Evolutionary conservation across 495 filamentous ascomycete species (phyloP).

Genomic region (Penicillium maclennaniae): DNA sequence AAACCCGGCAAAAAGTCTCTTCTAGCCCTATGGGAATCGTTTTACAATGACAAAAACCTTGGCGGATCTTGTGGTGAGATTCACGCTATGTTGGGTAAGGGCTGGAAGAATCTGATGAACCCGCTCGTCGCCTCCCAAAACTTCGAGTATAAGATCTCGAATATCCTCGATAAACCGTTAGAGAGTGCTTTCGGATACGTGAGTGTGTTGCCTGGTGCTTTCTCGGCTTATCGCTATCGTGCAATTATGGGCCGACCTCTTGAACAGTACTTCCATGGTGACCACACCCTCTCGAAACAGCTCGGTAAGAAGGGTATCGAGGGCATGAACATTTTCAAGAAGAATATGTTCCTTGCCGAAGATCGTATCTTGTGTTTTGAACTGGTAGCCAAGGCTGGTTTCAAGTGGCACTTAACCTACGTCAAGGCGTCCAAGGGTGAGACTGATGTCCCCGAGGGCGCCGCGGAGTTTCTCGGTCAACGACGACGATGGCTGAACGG

Average conservation of each 20-base stretch:
- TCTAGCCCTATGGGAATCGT: slow-evolving; percentile 91
- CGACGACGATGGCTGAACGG: slow-evolving; percentile 97
- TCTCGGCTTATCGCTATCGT: slow-evolving; percentile 95
- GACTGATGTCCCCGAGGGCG: slow-evolving; percentile 95
- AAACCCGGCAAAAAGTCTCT: slow-evolving; percentile 91
- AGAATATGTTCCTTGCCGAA: slow-evolving; percentile 99
- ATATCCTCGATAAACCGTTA: slow-evolving; percentile 97
- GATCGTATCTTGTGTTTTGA: slow-evolving; percentile 99
- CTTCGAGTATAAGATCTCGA: slow-evolving; percentile 99
- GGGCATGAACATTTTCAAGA: slow-evolving; percentile 99
- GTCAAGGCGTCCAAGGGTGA: slow-evolving; percentile 98
- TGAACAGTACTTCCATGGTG: slow-evolving; percentile 98
- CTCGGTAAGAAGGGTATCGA: slow-evolving; percentile 98
- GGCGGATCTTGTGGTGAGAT: slow-evolving; percentile 98
- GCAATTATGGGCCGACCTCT: slow-evolving; percentile 96
- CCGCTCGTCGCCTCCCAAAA: slow-evolving; percentile 94
- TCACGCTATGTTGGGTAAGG: slow-evolving; percentile 90
- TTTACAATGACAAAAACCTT: slow-evolving; percentile 98
- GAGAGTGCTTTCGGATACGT: slow-evolving; percentile 97
- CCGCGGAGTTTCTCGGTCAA: slow-evolving; percentile 93
- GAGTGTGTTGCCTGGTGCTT: slow-evolving; percentile 92
- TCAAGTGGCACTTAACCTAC: slow-evolving; percentile 97
- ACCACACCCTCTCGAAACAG: slow-evolving; percentile 91
- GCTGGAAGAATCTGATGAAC: slow-evolving; percentile 87
- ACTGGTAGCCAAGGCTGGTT: slow-evolving; percentile 93